These are phyloP conservation scores for Penicillium malachiteum DNA, from an alignment of 495 filamentous ascomycete genomes.

Conservation along the genomic window DNA sequence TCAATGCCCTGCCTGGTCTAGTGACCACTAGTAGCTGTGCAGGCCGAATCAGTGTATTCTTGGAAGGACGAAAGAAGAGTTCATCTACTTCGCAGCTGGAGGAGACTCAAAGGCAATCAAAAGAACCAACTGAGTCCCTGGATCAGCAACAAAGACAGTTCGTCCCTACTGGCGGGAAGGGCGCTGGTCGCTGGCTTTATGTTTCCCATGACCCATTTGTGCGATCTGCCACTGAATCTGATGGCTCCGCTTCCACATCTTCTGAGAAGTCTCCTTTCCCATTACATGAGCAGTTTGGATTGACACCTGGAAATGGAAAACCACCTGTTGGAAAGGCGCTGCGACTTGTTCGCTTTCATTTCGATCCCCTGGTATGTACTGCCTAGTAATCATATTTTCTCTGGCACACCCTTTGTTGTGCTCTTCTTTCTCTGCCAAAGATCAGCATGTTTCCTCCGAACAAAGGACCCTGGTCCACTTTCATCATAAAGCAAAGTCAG, in stretches of 20 bases:
- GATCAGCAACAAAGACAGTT: conserved; percentile 21
- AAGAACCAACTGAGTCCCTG: too few relatives aligned
- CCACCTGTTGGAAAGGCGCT: conserved; percentile 23
- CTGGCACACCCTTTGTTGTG: background rate
- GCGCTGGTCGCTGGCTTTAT: conserved; percentile 81
- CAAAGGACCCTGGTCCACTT: too few relatives aligned
- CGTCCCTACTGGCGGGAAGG: conserved; percentile 71
- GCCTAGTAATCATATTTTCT: too few relatives aligned
- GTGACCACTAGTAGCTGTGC: conserved; percentile 93
- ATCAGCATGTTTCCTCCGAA: too few relatives aligned
- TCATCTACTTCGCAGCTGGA: conserved; percentile 1
- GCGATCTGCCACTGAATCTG: background rate
- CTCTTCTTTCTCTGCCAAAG: too few relatives aligned
- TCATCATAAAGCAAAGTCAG: background rate
- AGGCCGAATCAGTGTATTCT: conserved; percentile 78
- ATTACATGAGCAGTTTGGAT: conserved; percentile 34
- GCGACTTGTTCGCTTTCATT: conserved; percentile 83
- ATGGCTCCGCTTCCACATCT: background rate
- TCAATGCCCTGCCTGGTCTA: conserved; percentile 69
- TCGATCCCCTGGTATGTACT: conserved; percentile 81
- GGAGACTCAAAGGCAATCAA: conserved; percentile 7
- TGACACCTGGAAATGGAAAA: conserved; percentile 33
- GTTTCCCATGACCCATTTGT: conserved; percentile 75
- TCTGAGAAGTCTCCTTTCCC: background rate
- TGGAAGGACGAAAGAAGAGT: conserved; percentile 66